Percentiles rank a stretch among this genome's conserved stretches.
Conservation (phyloP, 2,329 filamentous ascomycete genomes). For the Sarocladiaceae sp. region DNA sequence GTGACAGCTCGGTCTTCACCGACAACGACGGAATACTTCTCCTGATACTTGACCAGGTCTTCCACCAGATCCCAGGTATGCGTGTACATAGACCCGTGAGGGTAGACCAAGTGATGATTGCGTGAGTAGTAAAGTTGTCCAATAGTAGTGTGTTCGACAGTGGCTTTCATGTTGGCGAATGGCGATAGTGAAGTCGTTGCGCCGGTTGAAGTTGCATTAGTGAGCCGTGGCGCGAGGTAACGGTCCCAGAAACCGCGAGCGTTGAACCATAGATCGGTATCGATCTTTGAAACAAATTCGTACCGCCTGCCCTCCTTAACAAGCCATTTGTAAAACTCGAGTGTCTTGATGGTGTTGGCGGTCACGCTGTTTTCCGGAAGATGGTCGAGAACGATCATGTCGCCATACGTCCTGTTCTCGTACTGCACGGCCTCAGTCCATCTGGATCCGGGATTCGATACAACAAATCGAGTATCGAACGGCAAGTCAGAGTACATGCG, state of each 20-base stretch:
- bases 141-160: slow-evolving; percentile 20
- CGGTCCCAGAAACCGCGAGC: slow-evolving; percentile 24
- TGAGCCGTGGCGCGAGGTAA: slow-evolving; percentile 19
- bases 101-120: slow-evolving; percentile 19
- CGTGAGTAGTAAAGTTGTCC: slow-evolving; percentile 22
- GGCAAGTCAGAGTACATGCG: slow-evolving; percentile 21
- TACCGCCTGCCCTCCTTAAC: slow-evolving; percentile 16
- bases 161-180: slow-evolving; percentile 7
- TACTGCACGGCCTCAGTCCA: slow-evolving; percentile 20
- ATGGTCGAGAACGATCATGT: slow-evolving; percentile 27
- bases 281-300: slow-evolving; percentile 26
- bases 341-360: slow-evolving; percentile 27
- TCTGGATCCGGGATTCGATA: slow-evolving; percentile 21
- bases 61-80: slow-evolving; percentile 26
- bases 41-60: slow-evolving; percentile 20
- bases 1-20: slow-evolving; percentile 25
- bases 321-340: slow-evolving; percentile 27
- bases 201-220: slow-evolving; percentile 13
- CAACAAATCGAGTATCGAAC: slow-evolving; percentile 24
- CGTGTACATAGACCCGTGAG: slow-evolving; percentile 28
- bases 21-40: slow-evolving; percentile 18
- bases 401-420: slow-evolving; percentile 26
- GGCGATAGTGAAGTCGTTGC: background rate
- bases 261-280: slow-evolving; percentile 26
- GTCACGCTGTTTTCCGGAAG: slow-evolving; percentile 23